Evolutionary conservation across 208 protist species (phyloP).

Genomic region (Crithidia mellificae): DNA sequence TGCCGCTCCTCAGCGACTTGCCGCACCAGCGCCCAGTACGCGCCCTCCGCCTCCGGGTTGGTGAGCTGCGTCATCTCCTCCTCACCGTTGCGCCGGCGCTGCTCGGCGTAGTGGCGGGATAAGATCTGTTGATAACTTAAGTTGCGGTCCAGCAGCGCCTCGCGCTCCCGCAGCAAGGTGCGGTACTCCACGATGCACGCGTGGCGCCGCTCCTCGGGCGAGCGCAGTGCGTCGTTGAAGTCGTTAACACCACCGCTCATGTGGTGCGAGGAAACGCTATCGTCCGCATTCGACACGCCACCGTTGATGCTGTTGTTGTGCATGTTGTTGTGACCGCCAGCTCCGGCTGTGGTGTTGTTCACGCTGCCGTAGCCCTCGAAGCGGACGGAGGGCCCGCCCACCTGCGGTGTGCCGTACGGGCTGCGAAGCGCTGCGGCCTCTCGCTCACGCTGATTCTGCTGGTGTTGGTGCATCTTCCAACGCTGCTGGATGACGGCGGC

Average conservation of each 20-base stretch:
- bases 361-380: conserved; percentile 16
- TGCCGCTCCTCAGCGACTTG: conserved; percentile 66
- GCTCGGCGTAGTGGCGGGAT: conserved; percentile 74
- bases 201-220: conserved; percentile 41
- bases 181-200: conserved; percentile 62
- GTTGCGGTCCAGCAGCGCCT: conserved; percentile 63
- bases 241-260: conserved; percentile 22
- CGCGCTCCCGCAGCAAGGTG: conserved; percentile 59
- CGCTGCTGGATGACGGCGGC: conserved; percentile 71
- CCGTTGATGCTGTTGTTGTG: background rate
- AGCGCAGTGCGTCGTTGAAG: conserved; percentile 7
- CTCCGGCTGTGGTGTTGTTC: too few relatives aligned
- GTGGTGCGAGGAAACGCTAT: conserved; percentile 6
- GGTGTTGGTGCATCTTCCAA: conserved; percentile 53
- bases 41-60: conserved; percentile 68
- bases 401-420: conserved; percentile 3
- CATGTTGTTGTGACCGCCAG: background rate
- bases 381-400: background rate
- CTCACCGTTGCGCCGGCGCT: conserved; percentile 77
- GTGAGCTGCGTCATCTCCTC: conserved; percentile 45
- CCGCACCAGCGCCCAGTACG: conserved; percentile 76
- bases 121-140: conserved; percentile 67
- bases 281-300: background rate
- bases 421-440: conserved; percentile 14
- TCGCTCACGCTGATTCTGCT: conserved; percentile 30